phyloP scores from a whole-genome alignment of 140 eudicot genomes.

The Ambrosia hybrid region DNA sequence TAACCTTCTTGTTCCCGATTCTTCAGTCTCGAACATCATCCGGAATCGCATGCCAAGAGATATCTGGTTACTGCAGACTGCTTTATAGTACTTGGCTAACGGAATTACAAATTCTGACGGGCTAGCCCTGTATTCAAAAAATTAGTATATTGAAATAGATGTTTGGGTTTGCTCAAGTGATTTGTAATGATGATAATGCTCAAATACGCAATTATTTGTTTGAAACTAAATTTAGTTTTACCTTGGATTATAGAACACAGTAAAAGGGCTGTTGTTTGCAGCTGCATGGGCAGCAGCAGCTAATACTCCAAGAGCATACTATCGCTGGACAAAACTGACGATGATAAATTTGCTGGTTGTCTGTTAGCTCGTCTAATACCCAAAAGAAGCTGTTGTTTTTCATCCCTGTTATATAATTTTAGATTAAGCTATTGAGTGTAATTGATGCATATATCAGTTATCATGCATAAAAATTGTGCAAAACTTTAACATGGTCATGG shows the following conservation, averaged over 20 bases:
- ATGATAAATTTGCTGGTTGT: conserved; percentile 76
- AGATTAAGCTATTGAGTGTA: background rate
- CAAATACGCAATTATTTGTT: background rate
- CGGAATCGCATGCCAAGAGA: conserved; percentile 98
- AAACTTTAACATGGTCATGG: no score
- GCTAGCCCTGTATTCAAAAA: conserved; percentile 69
- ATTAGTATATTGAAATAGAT: background rate
- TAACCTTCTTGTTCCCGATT: conserved; percentile 92
- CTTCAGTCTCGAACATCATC: conserved; percentile 99
- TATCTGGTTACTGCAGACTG: conserved; percentile 75
- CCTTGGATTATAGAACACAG: conserved; percentile 93
- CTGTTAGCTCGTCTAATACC: conserved; percentile 96
- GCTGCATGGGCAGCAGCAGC: conserved; percentile 99
- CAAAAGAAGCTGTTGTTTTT: conserved; percentile 83
- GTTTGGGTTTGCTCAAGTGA: conserved; percentile 11
- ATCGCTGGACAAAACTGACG: conserved; percentile 93
- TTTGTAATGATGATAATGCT: conserved; percentile 4
- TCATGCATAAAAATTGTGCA: conserved; percentile 16
- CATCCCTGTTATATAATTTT: conserved; percentile 60
- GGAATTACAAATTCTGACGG: conserved; percentile 97
- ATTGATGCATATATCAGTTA: conserved; percentile 1
- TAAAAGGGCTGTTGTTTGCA: conserved; percentile 87
- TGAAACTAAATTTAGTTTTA: conserved; percentile 21
- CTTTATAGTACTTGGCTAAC: conserved; percentile 85
- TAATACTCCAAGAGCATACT: conserved; percentile 94